phyloP scores from a whole-genome alignment of 108 stramenopile genomes.

The Skeletonema potamos region DNA sequence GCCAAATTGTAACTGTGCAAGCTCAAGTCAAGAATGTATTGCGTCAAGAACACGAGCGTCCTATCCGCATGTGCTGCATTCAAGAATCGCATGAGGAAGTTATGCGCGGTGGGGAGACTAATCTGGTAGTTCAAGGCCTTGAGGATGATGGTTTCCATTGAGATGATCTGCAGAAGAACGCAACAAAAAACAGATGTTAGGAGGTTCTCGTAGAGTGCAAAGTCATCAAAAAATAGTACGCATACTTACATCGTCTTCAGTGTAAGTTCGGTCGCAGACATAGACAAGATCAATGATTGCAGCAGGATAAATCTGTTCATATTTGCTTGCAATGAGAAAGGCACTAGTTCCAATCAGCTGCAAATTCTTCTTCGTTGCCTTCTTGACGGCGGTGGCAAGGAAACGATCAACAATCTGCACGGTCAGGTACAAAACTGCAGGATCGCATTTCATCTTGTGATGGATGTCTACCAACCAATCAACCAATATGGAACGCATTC shows the following conservation, averaged over 20 bases:
- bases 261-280: constrained; percentile 81
- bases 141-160: constrained; percentile 87
- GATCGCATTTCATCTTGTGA: constrained; percentile 80
- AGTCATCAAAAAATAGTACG: neutral
- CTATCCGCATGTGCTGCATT: constrained; percentile 84
- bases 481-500: constrained; percentile 88
- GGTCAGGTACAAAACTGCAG: constrained; percentile 86
- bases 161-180: constrained; percentile 62
- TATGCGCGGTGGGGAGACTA: constrained; percentile 78
- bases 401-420: constrained; percentile 88
- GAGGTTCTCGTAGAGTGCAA: neutral
- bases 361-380: constrained; percentile 65
- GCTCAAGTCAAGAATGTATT: constrained; percentile 77
- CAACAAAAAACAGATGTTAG: neutral
- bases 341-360: constrained; percentile 90
- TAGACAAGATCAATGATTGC: constrained; percentile 79
- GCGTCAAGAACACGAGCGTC: constrained; percentile 71
- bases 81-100: constrained; percentile 85
- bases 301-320: constrained; percentile 93
- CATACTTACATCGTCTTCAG: constrained; percentile 16
- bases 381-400: constrained; percentile 40
- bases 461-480: constrained; percentile 95
- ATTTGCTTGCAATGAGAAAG: constrained; percentile 87
- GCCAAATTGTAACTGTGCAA: constrained; percentile 79
- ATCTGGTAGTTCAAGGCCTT: constrained; percentile 78